phyloP scores from a whole-genome alignment of 495 filamentous ascomycete species.

The Neurospora sp. region DNA sequence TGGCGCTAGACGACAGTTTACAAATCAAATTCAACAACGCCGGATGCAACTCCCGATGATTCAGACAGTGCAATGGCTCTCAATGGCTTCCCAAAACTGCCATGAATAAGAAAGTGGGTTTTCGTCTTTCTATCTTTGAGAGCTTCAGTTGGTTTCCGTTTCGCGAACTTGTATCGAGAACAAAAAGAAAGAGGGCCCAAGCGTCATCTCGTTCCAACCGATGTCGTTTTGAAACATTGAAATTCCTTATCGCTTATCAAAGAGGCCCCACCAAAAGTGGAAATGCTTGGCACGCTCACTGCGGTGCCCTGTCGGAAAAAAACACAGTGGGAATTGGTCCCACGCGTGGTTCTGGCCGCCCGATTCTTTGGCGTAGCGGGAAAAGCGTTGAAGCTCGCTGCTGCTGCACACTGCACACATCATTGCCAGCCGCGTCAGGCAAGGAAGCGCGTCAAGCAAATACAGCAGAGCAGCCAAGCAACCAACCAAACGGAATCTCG shows the following conservation, averaged over 20 bases:
- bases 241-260: not conserved
- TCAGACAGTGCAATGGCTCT: not conserved
- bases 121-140: not conserved
- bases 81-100: not conserved
- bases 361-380: not conserved
- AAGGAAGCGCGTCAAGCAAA: conserved; percentile 11
- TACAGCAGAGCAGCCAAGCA: not conserved
- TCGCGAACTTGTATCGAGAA: not conserved
- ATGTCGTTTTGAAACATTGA: not conserved
- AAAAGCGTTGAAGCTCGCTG: not conserved
- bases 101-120: not conserved
- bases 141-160: not conserved
- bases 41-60: not conserved
- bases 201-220: not conserved
- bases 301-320: not conserved
- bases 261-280: not conserved
- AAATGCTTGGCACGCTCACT: not conserved
- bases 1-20: not conserved
- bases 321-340: not conserved
- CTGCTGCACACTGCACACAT: not conserved
- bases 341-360: not conserved
- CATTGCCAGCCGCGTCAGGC: conserved; percentile 10
- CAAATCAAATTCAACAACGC: not conserved
- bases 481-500: not conserved
- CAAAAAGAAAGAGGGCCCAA: not conserved